Conservation (phyloP, 805 yeast species). For the Barnettozyma siamensis region DNA sequence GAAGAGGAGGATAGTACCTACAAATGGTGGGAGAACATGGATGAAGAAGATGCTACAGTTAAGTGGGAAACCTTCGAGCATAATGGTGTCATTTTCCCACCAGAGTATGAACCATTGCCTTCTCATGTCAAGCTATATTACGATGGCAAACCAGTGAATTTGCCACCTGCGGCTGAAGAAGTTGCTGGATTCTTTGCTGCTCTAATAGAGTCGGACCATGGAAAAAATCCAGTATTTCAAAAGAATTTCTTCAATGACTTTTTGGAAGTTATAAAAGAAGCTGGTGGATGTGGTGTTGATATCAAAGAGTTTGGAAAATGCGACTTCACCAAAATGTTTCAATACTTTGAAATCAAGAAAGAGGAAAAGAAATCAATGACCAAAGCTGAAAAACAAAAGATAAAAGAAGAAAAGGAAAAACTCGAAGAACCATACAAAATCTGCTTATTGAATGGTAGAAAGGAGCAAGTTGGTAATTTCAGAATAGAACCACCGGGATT, state of each 20-base stretch:
- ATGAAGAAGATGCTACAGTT: constrained; percentile 57
- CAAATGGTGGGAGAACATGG: constrained; percentile 80
- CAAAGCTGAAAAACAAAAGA: constrained; percentile 65
- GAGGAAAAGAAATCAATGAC: constrained; percentile 67
- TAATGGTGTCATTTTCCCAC: constrained; percentile 90
- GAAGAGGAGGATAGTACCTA: constrained; percentile 56
- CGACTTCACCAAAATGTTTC: constrained; percentile 72
- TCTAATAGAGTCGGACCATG: constrained; percentile 82
- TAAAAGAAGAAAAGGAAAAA: constrained; percentile 68
- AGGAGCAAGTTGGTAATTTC: constrained; percentile 90
- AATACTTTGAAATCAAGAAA: constrained; percentile 61
- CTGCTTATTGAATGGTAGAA: constrained; percentile 80
- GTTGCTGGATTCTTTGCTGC: constrained; percentile 96
- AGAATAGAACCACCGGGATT: constrained; percentile 95
- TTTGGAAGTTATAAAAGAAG: constrained; percentile 55
- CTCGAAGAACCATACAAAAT: constrained; percentile 76
- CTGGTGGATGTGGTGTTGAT: constrained; percentile 57
- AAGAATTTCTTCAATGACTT: constrained; percentile 85
- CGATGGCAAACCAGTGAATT: constrained; percentile 65
- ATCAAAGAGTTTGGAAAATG: constrained; percentile 58
- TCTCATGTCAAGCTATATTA: constrained; percentile 67
- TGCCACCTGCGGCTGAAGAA: constrained; percentile 85
- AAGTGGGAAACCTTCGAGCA: constrained; percentile 88
- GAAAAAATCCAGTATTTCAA: constrained; percentile 78
- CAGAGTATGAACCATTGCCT: constrained; percentile 84